Base-by-base conservation (phyloP, 2,329 filamentous ascomycete genomes). In the Aspergillus luchuensis region DNA sequence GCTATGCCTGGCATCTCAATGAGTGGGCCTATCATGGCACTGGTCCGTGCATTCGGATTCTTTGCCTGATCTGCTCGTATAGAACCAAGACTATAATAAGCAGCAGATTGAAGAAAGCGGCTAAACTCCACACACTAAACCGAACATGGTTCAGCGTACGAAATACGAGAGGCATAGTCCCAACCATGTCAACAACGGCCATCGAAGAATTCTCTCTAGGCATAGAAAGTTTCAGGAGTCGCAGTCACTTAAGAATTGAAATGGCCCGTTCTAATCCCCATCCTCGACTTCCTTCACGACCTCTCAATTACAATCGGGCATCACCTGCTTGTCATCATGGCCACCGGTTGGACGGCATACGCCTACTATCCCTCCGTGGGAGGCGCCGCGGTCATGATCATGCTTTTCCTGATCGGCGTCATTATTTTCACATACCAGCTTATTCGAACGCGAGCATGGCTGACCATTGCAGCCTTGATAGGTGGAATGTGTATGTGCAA, bases 281-380 rank as follows among this genome's bases (percentile, higher is more conserved):
- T n/a, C 5, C 19, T 1, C 13, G 10, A 5, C 4, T 15, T 45
- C n/a, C 28, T 28, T 17, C 21, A 3, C 25, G 3, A n/a, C 39
- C 13, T 15, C 33, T 36, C 33, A 13, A 13, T 36, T 1, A 2
- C 10, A 15, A 36, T 5, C 10, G 33, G 33, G 4, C 10, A 36
- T 13, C 30, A 33, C 4, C 33, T 36, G 11, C 33, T 13, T 33
- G 17, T n/a, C n/a, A 56, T 17, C 41, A 56, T 56, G 53, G 23
- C 47, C 7, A 50, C 25, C 41, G 53, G 53, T 30, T 56, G 53
- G 53, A 47, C 39, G 10, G 53, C 53, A 36, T 56, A 56, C 39
- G 53, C 53, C n/a, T 56, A 56, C 17, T 30, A 56, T 56, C 53
- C 53, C 39, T 56, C 53, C 39, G 43, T 21, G 39, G 53, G 25